Base-by-base conservation (phyloP, 2,329 filamentous ascomycete genomes). In the Pseudocercospora cruenta region DNA sequence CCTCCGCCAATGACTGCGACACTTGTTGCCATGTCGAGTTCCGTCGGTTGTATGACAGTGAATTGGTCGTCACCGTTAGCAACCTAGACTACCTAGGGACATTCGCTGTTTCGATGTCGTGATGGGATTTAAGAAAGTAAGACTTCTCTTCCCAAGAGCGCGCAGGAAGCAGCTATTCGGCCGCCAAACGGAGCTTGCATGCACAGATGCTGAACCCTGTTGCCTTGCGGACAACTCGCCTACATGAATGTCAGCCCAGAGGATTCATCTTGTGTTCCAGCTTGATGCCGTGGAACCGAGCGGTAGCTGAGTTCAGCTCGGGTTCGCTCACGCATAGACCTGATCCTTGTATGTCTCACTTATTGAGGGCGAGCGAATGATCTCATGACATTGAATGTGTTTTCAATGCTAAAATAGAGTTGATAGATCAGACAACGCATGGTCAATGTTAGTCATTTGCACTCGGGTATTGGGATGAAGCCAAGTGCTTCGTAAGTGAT, bases 1-100 rank as follows among this genome's bases (percentile, higher is more conserved):
- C 64, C 64, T 26, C 49, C 60, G 22, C 64, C 64, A 36, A 66
- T 55, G 39, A 66, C 55, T 2, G 64, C 64, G 16, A 59, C 55
- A 5, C 53, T 28, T 19, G 51, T 19, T 22, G 55, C 43, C 63
- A 60, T 60, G 24, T 10, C 39, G 22, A 51, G 6, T 19, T 6
- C 3, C n/a, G n/a, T 22, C 21, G 22, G 7, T 19, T 14, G 2
- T 22, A 49, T 2, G 7, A 14, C 47, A 24, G 16, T 21, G 0
- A 5, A 21, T 24, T 21, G 24, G 1, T 10, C 21, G 10, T 51
- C 6, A 5, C 24, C 6, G 1, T 43, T 43, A 6, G 16, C 16
- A 19, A 19, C 16, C 2, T 4, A 43, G 39, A 19, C 5, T 6
- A 43, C 1, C 39, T 19, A 43, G 16, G n/a, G 16, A 16, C n/a